Base-by-base conservation (phyloP, 345 rosid genomes). In the Excoecaria agallocha region DNA sequence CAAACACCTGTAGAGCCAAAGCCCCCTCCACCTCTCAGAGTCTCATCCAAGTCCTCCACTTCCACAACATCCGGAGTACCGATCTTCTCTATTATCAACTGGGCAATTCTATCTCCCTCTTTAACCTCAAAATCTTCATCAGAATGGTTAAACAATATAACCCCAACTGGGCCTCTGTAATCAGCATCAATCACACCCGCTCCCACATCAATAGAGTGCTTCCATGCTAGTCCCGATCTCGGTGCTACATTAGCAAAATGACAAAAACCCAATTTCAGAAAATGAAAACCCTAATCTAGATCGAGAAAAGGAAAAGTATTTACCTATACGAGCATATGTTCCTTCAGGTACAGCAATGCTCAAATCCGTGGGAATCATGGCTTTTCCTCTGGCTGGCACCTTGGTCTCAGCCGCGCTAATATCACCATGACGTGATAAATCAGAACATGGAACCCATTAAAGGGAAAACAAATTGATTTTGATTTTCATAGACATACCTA, bases 1-100 rank as follows among this genome's bases (percentile, higher is more conserved):
- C 74, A 87, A 37, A 89, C 84, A 0, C 97, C 98, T 2, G 96
- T 92, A 4, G 98, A 91, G 0, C 98, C 98, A 37, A 94, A 94
- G 30, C 97, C 95, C 0, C 91, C 97, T 39, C 79, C 89, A 19
- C 97, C 97, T 75, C 98, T 87, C 67, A 72, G 60, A 45, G 97
- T 94, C 3, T 77, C 70, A n/a, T 89, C 93, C 86, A 91, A 72
- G 77, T 90, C 91, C 22, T 86, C 90, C 48, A 89, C 96, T 80
- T 87, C 95, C 30, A 86, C 6, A 43, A 86, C 96, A 24, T 88
- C 75, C 3, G 96, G 94, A 24, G 89, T 87, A 52, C 86, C 38
- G 20, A 94, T 94, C 85, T 77, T 87, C 90, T 94, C 90, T 5
- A 94, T 74, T 0, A 94, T 83, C 80, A 94, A 37, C 79, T 91